Evolutionary conservation across 306 rosid genomes (phyloP).

Genomic region (Hippophae rhamnoides): DNA sequence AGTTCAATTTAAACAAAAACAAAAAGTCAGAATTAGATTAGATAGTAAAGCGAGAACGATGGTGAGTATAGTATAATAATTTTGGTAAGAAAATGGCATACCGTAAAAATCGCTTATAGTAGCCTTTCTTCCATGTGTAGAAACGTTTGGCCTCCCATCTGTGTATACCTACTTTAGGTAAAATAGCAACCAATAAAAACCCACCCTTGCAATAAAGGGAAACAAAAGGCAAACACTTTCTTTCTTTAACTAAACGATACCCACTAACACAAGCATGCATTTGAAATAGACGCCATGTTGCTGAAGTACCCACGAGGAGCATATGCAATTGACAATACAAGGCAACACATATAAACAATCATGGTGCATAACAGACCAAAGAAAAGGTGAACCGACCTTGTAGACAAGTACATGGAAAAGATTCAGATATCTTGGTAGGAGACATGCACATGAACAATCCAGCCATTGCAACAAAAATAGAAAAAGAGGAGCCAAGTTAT

Average conservation of each 20-base stretch:
- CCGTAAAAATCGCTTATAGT: constrained; percentile 79
- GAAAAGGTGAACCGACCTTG: constrained; percentile 45
- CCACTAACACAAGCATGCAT: too few species aligned
- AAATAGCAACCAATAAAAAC: constrained; percentile 10
- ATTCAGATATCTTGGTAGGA: constrained; percentile 67
- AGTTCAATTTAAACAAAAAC: not conserved
- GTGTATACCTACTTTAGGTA: constrained; percentile 48
- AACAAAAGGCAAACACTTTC: constrained; percentile 9
- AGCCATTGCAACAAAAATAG: constrained; percentile 79
- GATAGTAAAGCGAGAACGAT: too few species aligned
- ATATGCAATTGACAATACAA: too few species aligned
- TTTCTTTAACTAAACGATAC: too few species aligned
- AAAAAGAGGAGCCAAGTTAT: constrained; percentile 72
- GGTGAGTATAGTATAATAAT: too few species aligned
- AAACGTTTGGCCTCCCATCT: constrained; percentile 60
- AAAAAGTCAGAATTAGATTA: constrained; percentile 10
- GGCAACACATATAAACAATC: not conserved
- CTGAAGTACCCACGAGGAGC: too few species aligned
- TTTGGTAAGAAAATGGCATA: constrained; percentile 19
- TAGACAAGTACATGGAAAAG: constrained; percentile 74
- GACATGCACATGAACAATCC: constrained; percentile 76
- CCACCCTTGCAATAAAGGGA: constrained; percentile 8
- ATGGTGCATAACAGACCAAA: not conserved
- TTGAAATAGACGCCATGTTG: too few species aligned
- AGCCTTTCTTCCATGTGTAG: constrained; percentile 83